Evolutionary conservation across 768 basidiomycete genomes (phyloP).

Genomic region (Collybia nuda): DNA sequence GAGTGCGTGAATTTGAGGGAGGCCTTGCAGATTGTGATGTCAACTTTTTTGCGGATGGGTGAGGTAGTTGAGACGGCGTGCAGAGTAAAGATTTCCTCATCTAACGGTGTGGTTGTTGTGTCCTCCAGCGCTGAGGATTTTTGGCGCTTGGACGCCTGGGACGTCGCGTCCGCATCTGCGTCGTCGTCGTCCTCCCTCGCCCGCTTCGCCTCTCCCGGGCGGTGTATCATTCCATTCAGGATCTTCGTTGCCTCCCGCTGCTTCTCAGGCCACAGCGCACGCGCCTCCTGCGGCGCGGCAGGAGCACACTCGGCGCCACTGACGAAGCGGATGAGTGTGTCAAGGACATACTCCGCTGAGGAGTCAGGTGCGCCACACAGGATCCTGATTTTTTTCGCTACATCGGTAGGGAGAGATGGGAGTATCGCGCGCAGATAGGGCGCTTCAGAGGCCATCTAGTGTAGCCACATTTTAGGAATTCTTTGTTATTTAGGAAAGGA

Average conservation of each 20-base stretch:
- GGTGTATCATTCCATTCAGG: conserved; percentile 25
- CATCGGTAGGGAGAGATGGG: conserved; percentile 30
- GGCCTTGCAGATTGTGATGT: conserved; percentile 54
- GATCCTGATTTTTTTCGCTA: conserved; percentile 29
- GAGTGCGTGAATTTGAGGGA: conserved; percentile 56
- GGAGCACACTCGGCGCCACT: conserved; percentile 36
- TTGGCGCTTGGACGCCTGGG: conserved; percentile 32
- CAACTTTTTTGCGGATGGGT: conserved; percentile 74
- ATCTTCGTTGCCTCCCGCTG: conserved; percentile 29
- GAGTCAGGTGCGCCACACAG: conserved; percentile 29
- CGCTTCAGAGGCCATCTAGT: conserved; percentile 22
- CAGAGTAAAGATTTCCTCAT: conserved; percentile 54
- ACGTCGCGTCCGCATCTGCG: conserved; percentile 11
- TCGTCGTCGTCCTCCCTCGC: conserved; percentile 30
- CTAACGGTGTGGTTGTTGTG: conserved; percentile 25
- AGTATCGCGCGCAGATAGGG: conserved; percentile 32
- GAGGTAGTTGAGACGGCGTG: conserved; percentile 69
- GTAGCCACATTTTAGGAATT: too few species aligned
- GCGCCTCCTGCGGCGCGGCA: conserved; percentile 23
- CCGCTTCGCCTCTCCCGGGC: conserved; percentile 29
- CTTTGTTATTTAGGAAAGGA: too few species aligned
- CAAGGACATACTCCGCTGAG: conserved; percentile 30
- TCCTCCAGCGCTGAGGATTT: conserved; percentile 14
- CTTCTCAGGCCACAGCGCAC: conserved; percentile 35
- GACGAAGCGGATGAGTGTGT: conserved; percentile 43